Conservation (phyloP, 208 protist species). For the Borovskyia barvae region DNA sequence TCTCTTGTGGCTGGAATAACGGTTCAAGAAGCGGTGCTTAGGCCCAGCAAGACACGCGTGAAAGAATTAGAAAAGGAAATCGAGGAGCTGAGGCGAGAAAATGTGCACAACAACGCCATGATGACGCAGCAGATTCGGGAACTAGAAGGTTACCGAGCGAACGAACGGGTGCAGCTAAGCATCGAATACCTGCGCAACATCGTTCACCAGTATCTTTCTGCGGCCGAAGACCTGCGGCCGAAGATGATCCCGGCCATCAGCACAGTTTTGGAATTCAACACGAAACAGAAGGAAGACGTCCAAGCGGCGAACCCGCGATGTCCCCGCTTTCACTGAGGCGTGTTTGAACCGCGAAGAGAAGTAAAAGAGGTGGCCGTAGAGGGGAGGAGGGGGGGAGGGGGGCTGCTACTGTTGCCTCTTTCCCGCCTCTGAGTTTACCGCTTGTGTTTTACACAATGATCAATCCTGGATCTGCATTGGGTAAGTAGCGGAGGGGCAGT, state of each 20-base stretch:
- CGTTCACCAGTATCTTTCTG: constrained; percentile 72
- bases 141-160: constrained; percentile 55
- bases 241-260: constrained; percentile 88
- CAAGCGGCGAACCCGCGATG: constrained; percentile 59
- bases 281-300: constrained; percentile 73
- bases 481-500: too few relatives aligned
- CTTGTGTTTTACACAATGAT: too few relatives aligned
- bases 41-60: constrained; percentile 18
- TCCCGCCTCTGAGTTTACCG: too few relatives aligned
- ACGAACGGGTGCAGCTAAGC: constrained; percentile 63
- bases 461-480: too few relatives aligned
- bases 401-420: too few relatives aligned
- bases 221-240: constrained; percentile 54
- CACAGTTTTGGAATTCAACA: constrained; percentile 80
- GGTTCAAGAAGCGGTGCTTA: constrained; percentile 30
- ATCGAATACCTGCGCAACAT: constrained; percentile 84
- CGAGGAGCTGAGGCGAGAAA: constrained; percentile 39
- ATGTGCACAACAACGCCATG: constrained; percentile 60
- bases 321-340: constrained; percentile 58
- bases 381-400: too few relatives aligned
- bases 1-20: constrained; percentile 35
- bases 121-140: constrained; percentile 69
- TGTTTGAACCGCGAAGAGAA: neutral
- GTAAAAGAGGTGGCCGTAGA: too few relatives aligned
- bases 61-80: constrained; percentile 50